These are phyloP conservation scores for Metarhizium anisopliae DNA, from an alignment of 2,329 filamentous ascomycete genomes.

Conservation along the genomic window DNA sequence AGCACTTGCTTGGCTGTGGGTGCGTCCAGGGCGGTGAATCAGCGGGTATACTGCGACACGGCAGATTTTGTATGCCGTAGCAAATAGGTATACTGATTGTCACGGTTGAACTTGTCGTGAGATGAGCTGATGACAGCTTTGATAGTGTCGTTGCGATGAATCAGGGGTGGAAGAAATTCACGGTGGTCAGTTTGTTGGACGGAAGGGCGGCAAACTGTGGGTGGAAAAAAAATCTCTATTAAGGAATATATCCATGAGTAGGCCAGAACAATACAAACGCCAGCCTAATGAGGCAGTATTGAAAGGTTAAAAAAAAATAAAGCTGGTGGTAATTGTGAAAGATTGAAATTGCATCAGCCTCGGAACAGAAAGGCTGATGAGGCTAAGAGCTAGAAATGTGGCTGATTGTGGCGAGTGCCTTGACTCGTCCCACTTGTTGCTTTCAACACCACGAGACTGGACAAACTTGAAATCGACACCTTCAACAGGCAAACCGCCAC, in stretches of 20 bases:
- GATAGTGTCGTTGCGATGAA: no score
- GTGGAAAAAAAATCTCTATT: not conserved
- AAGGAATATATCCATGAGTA: no score
- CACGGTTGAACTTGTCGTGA: not conserved
- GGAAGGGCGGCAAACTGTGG: no score
- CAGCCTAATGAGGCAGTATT: not conserved
- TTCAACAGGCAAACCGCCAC: not conserved
- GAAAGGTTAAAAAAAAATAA: not conserved
- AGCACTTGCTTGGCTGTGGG: conserved; percentile 1
- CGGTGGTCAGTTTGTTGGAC: no score
- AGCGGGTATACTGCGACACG: not conserved
- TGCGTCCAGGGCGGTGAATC: not conserved
- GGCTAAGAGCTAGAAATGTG: not conserved
- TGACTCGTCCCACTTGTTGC: not conserved
- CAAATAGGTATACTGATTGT: not conserved
- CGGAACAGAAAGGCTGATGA: not conserved
- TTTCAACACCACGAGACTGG: not conserved
- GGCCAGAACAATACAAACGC: not conserved
- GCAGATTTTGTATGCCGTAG: not conserved
- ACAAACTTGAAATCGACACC: not conserved
- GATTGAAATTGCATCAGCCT: not conserved
- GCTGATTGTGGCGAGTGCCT: not conserved
- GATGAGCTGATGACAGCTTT: no score
- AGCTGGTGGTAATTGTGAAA: not conserved
- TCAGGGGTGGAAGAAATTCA: not conserved